Evolutionary conservation across 2,329 filamentous ascomycete species (phyloP), one percentile per base, ranked within the genome.

Genomic region (Fusarium annulatum): DNA sequence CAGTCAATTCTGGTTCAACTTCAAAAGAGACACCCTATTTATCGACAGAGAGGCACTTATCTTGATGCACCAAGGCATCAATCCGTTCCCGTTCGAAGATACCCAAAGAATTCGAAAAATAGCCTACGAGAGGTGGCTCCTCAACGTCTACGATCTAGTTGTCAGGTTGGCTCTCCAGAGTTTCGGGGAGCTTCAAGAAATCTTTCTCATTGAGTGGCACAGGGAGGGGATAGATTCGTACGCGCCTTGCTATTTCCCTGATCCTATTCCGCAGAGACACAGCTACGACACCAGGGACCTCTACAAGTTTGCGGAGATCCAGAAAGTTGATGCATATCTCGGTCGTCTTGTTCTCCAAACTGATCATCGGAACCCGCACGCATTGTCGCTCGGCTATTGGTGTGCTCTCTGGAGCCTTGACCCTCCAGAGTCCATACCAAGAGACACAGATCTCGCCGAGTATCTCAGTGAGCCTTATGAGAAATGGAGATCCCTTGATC

Each of bases 301-400:
- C n/a, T 26, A 23, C n/a, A 38, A 26, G 14, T 10, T 28, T 26
- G 15, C 18, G 9, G 49, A 53, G 23, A 21, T 53, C 18, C 49
- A 38, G 15, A 36, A 19, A 11, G 38, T 53, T 38, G 49, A 53
- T 38, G 14, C 3, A 9, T 12, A 3, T 18, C 30, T 51, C 30
- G 8, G 5, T 5, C 5, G 2, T n/a, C 6, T 51, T 23, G 1
- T 5, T 12, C 11, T 0, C 42, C 18, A n/a, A 12, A 16, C 7
- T 30, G 9, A 30, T 10, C 3, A 10, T 16, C 45, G 4, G 19
- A 21, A 9, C 26, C 9, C 19, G 6, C 3, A 30, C 19, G 15
- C 21, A 42, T 42, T 14, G 39, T 9, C 8, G 42, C 23, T 10
- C 7, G 16, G 7, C n/a, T 5, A 15, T 45, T 45, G 42, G 42